A percentile compares a stretch with the other conserved stretches of the same genome.
Conservation (phyloP, 208 protist genomes). For the Acanthamoeba culbertsoni region DNA sequence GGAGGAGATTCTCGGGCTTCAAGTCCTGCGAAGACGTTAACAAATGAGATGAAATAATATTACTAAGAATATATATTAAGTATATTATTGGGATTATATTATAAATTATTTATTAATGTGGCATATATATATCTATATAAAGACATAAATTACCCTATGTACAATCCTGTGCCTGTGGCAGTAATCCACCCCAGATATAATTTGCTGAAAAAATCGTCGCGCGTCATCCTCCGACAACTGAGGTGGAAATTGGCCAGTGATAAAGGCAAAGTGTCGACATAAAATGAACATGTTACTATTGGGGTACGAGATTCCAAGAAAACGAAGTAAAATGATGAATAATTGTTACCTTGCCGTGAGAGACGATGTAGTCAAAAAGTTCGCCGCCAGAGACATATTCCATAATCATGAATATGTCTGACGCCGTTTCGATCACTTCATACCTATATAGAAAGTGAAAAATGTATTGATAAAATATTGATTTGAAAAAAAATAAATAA, state of each 20-base stretch:
- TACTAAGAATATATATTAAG: too few species aligned
- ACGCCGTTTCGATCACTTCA: conserved; percentile 93
- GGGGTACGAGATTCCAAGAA: neutral
- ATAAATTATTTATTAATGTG: too few species aligned
- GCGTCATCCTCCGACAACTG: conserved; percentile 89
- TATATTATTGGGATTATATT: too few species aligned
- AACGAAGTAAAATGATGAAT: neutral
- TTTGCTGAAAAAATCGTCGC: conserved; percentile 95
- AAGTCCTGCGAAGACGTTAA: conserved; percentile 73
- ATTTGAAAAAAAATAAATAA: neutral
- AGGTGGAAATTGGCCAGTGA: neutral
- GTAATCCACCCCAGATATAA: conserved; percentile 96
- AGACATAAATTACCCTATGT: conserved; percentile 61
- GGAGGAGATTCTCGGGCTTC: conserved; percentile 89
- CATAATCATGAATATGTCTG: conserved; percentile 99
- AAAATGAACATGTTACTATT: conserved; percentile 51
- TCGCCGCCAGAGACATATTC: conserved; percentile 98
- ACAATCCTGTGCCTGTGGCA: conserved; percentile 93
- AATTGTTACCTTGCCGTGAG: conserved; percentile 90
- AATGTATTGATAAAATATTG: neutral
- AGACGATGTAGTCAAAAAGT: conserved; percentile 99
- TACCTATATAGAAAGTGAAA: conserved; percentile 63
- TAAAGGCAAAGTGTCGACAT: neutral
- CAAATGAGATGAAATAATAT: neutral
- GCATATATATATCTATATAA: too few species aligned